Evolutionary conservation across 1,139 yeast species (phyloP), one percentile per base, ranked within the genome.

Genomic region (Suhomyces bribrorum): DNA sequence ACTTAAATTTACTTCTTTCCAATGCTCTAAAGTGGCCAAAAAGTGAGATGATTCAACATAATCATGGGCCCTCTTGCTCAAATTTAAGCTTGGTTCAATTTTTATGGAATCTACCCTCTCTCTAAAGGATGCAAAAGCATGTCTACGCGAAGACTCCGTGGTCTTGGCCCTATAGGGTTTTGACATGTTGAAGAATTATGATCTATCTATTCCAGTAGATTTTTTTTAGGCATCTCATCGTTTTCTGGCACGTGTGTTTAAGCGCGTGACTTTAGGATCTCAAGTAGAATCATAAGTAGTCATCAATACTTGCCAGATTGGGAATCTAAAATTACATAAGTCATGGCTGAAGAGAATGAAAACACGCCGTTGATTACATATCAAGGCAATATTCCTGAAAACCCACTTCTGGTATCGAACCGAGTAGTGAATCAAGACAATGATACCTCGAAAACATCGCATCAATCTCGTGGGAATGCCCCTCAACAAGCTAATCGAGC

Each of bases 1-100:
- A 37, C 96, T 83, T 43, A 88, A 64, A 57, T 90, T 92, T 39
- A 88, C 78, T 56, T 92, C 97, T 45, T 72, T 75, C 97, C 97
- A 92, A 53, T 87, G 89, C 38, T 84, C 83, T 44, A 86, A 69
- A 0, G 96, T 81, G 5, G 95, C 76, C 27, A 83, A 63, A 51
- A 90, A 86, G 61, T 85, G 92, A 1, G 96, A 88, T 2, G 81
- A 66, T 47, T 85, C 92, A 29, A 77, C 86, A 38, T 77, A 74
- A 54, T 83, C 89, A 46, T 81, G 84, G 5, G 83, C 83, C 54
- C 86, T 73, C 50, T 78, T 78, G 29, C 73, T 69, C 34, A 86
- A 66, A 44, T 79, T 76, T 44, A 83, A 74, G 23, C 79, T 75
- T 0, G 97, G 97, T 56, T 89, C 97, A 44, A 92, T 89, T 56